phyloP scores from a whole-genome alignment of 129 eudicot genomes.

The Chrysanthemum seticuspe region DNA sequence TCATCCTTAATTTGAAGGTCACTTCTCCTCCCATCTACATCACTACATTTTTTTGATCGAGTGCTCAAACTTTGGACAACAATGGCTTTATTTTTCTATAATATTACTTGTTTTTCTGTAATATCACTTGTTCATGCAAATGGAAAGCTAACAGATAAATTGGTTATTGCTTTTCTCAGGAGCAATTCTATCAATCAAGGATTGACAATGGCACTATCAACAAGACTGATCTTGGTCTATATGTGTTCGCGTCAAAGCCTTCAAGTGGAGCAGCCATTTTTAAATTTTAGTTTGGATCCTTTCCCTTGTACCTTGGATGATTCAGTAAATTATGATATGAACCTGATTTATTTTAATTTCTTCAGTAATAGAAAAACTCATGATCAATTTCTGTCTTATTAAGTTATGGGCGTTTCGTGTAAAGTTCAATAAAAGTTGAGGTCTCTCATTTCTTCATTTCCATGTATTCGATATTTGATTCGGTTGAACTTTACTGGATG shows the following conservation, averaged over 20 bases:
- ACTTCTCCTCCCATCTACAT: neutral
- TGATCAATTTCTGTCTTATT: neutral
- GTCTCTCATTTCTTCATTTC: too few relatives aligned
- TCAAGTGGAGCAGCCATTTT: slow-evolving; percentile 96
- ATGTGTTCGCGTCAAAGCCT: slow-evolving; percentile 91
- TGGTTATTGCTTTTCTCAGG: slow-evolving; percentile 43
- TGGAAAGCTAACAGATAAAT: neutral
- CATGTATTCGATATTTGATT: too few relatives aligned
- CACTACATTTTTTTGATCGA: neutral
- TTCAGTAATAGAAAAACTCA: neutral
- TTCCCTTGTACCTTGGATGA: neutral
- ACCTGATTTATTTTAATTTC: neutral
- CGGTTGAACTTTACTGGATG: too few relatives aligned
- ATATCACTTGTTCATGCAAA: neutral
- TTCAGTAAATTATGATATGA: neutral
- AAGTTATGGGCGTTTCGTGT: neutral
- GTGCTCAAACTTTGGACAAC: too few relatives aligned
- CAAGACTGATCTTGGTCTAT: slow-evolving; percentile 73
- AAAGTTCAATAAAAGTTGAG: neutral
- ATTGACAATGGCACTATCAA: slow-evolving; percentile 76
- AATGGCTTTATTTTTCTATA: neutral
- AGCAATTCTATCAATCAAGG: slow-evolving; percentile 76
- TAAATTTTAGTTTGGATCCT: slow-evolving; percentile 43
- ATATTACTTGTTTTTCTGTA: too few relatives aligned
- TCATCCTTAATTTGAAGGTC: slow-evolving; percentile 88